Evolutionary conservation across 225 moss, liverwort and hornwort genomes (phyloP), one percentile per base, ranked within the genome.

Genomic region (Anthoceros angustus): DNA sequence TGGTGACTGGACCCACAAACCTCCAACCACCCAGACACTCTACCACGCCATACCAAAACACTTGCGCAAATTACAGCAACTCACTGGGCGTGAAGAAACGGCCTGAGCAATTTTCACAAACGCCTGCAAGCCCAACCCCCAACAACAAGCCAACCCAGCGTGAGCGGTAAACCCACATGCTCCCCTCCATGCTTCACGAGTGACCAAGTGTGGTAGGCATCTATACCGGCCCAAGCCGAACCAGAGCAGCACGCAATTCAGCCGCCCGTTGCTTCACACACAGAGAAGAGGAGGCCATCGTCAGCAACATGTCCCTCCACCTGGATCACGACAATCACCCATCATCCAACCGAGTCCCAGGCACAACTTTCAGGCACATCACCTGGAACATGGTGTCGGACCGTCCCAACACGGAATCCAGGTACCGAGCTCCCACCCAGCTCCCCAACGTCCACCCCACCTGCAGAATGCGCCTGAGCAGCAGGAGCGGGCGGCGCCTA

Each of bases 61-160:
- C 55, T 55, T 15, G n/a, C 55, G 23, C 18, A 15, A 55, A 55
- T 1, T 18, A 18, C 55, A 15, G 15, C n/a, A 8, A 69, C 84
- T 86, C 75, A 92, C 92, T 74, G 88, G 92, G 14, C 89, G 80
- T 25, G 89, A 87, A 49, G 93, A 93, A 12, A 93, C 93, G 42
- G 89, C 93, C 72, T 89, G 93, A 9, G 89, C 93, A 63, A 93
- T 89, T 70, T 93, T 93, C 11, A 93, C 93, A 68, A 82, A 89
- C 7, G 93, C 92, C 92, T 92, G 83, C 73, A 71, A 55, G 14
- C 23, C 3, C 6, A 20, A 55, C 15, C 8, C 32, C 7, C 7
- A 55, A 20, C 10, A 23, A 15, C 55, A 55, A 0, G 7, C 14
- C 55, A 55, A 23, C 23, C 6, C 55, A n/a, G 55, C 55, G 23